Base-by-base conservation (phyloP, 306 rosid genomes). In the Pterocarpus santalinus region DNA sequence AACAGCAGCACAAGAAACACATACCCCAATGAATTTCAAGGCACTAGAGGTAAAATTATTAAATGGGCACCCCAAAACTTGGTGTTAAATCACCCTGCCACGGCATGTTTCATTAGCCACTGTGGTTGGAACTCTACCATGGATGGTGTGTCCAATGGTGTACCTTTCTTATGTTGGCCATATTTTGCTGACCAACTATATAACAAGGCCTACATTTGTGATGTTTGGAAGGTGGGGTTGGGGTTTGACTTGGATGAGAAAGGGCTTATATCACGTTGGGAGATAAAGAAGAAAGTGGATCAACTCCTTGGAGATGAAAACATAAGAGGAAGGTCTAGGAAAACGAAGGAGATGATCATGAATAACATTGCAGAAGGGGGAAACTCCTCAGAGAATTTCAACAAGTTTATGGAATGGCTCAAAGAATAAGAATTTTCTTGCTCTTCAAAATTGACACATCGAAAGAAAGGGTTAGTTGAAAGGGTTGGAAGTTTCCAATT, bases 101-200 rank as follows among this genome's bases (percentile, higher is more conserved):
- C 78, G 14, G 83, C 75, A 33, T 78, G 83, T 49, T 83, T 83
- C 64, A 52, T 83, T 4, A 78, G 86, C 32, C 86, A 78, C 5
- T 83, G 83, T 65, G 86, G 80, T 83, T 83, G 86, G 83, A 83
- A 83, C 64, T 83, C 80, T 33, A 83, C 86, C 12, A 39, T 83
- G 38, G 86, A 83, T 53, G 82, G 80, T 22, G 17, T 73, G 34
- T 33, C 43, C 41, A 77, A 14, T 63, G 80, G 86, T 1, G 65
- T 65, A 5, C 83, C 86, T 8, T 78, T 83, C 60, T 47, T 83
- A 5, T 83, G 82, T n/a, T 83, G 86, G 83, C 86, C 82, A 39
- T 82, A 43, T 52, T 71, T 83, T 64, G 83, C 75, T 71, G 83
- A 83, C 22, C 83, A 83, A 22, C 72, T 77, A 5, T 2, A 53